phyloP scores from a whole-genome alignment of 345 rosid species.

The Eucalyptus lansdowneana region DNA sequence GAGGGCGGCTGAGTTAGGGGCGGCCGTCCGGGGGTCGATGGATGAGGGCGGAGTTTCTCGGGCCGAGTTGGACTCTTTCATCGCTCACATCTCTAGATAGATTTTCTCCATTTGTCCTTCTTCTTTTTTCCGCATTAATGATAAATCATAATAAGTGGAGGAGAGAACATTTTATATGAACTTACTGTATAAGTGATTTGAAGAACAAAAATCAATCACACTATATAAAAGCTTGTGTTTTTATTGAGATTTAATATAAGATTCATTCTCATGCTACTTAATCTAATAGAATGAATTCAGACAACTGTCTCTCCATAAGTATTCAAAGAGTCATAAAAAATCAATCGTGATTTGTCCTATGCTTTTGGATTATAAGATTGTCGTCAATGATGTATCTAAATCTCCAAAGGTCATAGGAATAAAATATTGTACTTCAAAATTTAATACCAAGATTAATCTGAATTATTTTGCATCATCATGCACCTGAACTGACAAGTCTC shows the following conservation, averaged over 20 bases:
- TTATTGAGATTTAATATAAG: background rate
- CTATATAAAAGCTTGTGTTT: background rate
- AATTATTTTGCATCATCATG: background rate
- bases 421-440: background rate
- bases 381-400: background rate
- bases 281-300: background rate
- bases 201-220: background rate
- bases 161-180: background rate
- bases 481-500: background rate
- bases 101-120: background rate
- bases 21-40: conserved; percentile 1
- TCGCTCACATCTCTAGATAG: conserved; percentile 31
- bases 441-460: background rate
- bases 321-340: background rate
- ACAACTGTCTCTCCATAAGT: background rate
- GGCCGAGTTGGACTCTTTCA: conserved; percentile 32
- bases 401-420: background rate
- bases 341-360: background rate
- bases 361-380: background rate
- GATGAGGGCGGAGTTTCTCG: conserved; percentile 29
- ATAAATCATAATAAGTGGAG: background rate
- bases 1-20: conserved; percentile 23
- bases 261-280: background rate
- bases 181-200: background rate
- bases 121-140: background rate